These are phyloP conservation scores for Fraxinus excelsior DNA, from an alignment of 257 asterid species.

Conservation along the genomic window DNA sequence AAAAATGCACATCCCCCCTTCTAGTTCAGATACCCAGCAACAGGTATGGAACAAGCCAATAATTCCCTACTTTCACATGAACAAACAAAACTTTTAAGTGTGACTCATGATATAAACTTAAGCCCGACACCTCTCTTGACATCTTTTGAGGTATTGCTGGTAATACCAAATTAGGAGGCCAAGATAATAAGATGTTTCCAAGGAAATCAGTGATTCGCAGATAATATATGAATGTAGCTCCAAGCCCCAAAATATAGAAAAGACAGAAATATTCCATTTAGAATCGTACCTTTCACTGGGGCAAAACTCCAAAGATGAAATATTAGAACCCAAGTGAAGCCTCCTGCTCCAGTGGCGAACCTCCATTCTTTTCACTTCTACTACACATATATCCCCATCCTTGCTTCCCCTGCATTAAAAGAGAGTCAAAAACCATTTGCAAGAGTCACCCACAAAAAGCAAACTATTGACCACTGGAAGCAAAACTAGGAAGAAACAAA, in stretches of 20 bases:
- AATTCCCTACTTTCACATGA: neutral
- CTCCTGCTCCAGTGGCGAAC: slow-evolving; percentile 79
- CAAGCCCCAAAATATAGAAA: neutral
- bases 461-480: neutral
- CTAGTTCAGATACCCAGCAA: neutral
- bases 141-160: neutral
- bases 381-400: slow-evolving; percentile 91
- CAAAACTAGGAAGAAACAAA: neutral
- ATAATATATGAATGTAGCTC: neutral
- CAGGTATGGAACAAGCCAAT: neutral
- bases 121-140: neutral
- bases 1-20: neutral
- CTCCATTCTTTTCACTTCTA: slow-evolving; percentile 88
- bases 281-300: slow-evolving; percentile 81
- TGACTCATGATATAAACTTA: neutral
- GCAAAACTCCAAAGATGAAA: slow-evolving; percentile 79
- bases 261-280: neutral
- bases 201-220: neutral
- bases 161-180: neutral
- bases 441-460: slow-evolving; percentile 1
- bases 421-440: slow-evolving; percentile 10
- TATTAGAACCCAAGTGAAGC: slow-evolving; percentile 79
- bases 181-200: neutral
- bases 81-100: neutral
- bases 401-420: slow-evolving; percentile 72